Evolutionary conservation across 1,284 basidiomycete genomes (phyloP).

Genomic region (Ceratobasidium sp.): DNA sequence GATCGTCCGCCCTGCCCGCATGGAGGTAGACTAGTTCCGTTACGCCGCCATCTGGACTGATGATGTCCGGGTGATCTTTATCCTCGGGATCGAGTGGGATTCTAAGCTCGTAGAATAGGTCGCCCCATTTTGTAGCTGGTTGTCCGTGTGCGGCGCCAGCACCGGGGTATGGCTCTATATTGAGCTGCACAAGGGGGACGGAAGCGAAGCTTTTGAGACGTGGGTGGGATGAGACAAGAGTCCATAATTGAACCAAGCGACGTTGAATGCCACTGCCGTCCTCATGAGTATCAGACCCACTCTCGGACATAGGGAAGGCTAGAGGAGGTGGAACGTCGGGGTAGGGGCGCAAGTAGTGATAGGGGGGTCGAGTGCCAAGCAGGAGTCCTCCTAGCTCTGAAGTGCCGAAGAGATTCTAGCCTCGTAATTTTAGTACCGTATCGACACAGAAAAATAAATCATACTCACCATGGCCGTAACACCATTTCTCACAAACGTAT

Average conservation of each 20-base stretch:
- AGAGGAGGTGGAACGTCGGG: background rate
- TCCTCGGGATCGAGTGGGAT: background rate
- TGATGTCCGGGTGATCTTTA: background rate
- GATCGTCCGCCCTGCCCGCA: constrained; percentile 11
- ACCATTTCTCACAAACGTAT: background rate
- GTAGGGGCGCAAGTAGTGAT: constrained; percentile 12
- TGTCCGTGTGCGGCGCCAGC: constrained; percentile 2
- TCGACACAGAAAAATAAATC: background rate
- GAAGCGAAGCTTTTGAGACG: background rate
- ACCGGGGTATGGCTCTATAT: constrained; percentile 17
- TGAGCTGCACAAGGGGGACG: background rate
- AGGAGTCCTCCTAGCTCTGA: constrained; percentile 13
- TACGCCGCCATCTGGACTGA: background rate
- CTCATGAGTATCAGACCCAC: background rate
- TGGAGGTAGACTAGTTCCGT: constrained; percentile 17
- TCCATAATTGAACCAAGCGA: constrained; percentile 13
- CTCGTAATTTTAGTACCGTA: background rate
- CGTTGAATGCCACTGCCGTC: background rate
- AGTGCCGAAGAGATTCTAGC: constrained; percentile 11
- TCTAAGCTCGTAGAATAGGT: constrained; percentile 9
- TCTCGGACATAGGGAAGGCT: background rate
- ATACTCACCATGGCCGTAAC: constrained; percentile 9
- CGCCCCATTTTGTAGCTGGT: constrained; percentile 3
- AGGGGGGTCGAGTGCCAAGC: background rate
- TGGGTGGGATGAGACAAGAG: constrained; percentile 23